Evolutionary conservation across 2,329 filamentous ascomycete genomes (phyloP).

Genomic region (Pezicula rhizophila): DNA sequence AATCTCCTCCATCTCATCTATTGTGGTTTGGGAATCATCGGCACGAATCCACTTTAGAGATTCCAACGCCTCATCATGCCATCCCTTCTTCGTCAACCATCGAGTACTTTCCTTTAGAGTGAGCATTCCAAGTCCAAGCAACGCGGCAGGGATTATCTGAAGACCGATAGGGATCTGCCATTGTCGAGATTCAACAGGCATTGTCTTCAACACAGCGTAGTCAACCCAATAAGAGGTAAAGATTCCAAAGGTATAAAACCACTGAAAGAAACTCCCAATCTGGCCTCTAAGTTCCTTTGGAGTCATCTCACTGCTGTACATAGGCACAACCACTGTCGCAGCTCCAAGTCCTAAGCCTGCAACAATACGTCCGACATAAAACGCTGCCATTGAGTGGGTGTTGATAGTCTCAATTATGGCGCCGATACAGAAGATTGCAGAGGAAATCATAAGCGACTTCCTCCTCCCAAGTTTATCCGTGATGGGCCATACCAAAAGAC

Average conservation of each 20-base stretch:
- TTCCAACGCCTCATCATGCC: conserved; percentile 38
- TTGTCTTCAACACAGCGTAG: conserved; percentile 37
- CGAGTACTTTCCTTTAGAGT: conserved; percentile 41
- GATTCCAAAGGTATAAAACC: conserved; percentile 31
- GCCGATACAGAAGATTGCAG: conserved; percentile 33
- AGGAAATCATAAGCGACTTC: conserved; percentile 36
- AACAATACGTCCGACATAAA: conserved; percentile 41
- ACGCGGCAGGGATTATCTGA: conserved; percentile 37
- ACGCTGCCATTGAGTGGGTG: conserved; percentile 35
- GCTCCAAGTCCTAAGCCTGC: conserved; percentile 41
- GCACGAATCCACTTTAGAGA: conserved; percentile 46
- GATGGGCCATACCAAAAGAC: conserved; percentile 42
- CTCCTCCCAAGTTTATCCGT: conserved; percentile 39
- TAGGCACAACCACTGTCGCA: conserved; percentile 36
- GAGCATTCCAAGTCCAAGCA: conserved; percentile 42
- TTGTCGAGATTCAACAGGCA: conserved; percentile 33
- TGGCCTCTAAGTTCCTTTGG: conserved; percentile 34
- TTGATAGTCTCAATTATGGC: conserved; percentile 41
- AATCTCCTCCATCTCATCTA: conserved; percentile 36
- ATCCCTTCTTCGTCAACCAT: conserved; percentile 42
- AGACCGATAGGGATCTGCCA: conserved; percentile 44
- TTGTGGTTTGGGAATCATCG: conserved; percentile 32
- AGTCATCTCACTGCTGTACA: conserved; percentile 37
- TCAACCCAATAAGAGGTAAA: conserved; percentile 36
- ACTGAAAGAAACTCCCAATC: conserved; percentile 30